phyloP scores from a whole-genome alignment of 176 grass and related monocot genomes.

The Eragrostis curvula region DNA sequence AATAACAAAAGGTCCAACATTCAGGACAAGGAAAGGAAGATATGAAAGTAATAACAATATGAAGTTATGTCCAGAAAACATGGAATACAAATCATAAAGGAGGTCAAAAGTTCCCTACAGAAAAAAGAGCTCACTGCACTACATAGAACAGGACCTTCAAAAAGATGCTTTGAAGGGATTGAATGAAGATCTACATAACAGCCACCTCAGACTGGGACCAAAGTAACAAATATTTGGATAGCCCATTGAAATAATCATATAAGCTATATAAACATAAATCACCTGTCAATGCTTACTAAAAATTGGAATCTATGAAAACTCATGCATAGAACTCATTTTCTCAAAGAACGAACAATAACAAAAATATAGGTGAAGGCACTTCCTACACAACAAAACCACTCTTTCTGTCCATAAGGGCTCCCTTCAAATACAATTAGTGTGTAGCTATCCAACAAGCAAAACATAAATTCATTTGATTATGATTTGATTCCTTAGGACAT shows the following conservation, averaged over 20 bases:
- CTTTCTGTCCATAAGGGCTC: neutral
- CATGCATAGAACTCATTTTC: conserved; percentile 3
- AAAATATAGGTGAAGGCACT: neutral
- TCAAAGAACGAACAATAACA: too few relatives aligned
- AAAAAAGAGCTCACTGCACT: neutral
- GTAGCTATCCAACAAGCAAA: conserved; percentile 10
- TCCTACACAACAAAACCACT: too few relatives aligned
- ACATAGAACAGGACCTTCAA: neutral
- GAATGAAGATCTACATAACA: neutral
- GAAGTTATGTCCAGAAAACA: neutral
- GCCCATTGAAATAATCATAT: neutral
- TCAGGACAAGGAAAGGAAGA: neutral
- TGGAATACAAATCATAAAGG: conserved; percentile 21
- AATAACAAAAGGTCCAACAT: neutral
- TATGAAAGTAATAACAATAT: neutral
- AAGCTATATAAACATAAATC: neutral
- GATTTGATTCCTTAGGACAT: conserved; percentile 13
- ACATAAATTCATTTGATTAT: conserved; percentile 4
- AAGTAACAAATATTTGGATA: neutral
- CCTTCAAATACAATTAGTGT: conserved; percentile 35
- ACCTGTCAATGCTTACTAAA: neutral
- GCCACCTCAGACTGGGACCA: neutral
- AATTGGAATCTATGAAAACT: conserved; percentile 5
- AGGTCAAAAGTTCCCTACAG: neutral
- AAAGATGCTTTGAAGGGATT: neutral